Percentiles rank a stretch among this genome's conserved stretches.
These are phyloP conservation scores for Stenogyne calaminthoides DNA, from an alignment of 305 asterid genomes.

Conservation along the genomic window DNA sequence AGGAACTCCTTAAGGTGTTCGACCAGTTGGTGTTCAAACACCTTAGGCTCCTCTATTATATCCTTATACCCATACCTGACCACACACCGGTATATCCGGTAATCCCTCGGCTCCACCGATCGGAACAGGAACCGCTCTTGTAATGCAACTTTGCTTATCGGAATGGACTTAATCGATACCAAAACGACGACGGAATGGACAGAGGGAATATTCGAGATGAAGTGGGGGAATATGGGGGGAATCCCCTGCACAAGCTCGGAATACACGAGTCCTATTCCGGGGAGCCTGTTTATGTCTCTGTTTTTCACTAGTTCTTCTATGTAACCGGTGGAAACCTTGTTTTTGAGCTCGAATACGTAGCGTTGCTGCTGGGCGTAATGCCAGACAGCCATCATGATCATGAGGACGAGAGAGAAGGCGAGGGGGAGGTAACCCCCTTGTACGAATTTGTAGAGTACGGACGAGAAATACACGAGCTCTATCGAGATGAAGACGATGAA, in stretches of 20 bases:
- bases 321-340: conserved; percentile 61
- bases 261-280: conserved; percentile 70
- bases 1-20: conserved; percentile 59
- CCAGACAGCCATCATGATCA: conserved; percentile 71
- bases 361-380: conserved; percentile 64
- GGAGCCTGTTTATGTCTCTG: conserved; percentile 41
- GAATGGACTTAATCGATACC: conserved; percentile 74
- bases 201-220: conserved; percentile 56
- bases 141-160: conserved; percentile 53
- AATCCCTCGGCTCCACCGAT: conserved; percentile 58
- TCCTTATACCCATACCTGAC: conserved; percentile 83
- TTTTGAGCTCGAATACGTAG: conserved; percentile 61
- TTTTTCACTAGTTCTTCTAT: conserved; percentile 43
- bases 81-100: conserved; percentile 61
- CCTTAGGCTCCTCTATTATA: conserved; percentile 48
- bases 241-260: conserved; percentile 83
- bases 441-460: conserved; percentile 67
- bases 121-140: conserved; percentile 74
- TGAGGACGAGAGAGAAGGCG: conserved; percentile 50
- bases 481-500: conserved; percentile 40
- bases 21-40: conserved; percentile 55
- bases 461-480: conserved; percentile 55
- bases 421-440: conserved; percentile 77
- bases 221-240: conserved; percentile 73
- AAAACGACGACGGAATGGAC: conserved; percentile 65